phyloP scores from a whole-genome alignment of 164 flowering plant genomes.

The Echeveria elegans region DNA sequence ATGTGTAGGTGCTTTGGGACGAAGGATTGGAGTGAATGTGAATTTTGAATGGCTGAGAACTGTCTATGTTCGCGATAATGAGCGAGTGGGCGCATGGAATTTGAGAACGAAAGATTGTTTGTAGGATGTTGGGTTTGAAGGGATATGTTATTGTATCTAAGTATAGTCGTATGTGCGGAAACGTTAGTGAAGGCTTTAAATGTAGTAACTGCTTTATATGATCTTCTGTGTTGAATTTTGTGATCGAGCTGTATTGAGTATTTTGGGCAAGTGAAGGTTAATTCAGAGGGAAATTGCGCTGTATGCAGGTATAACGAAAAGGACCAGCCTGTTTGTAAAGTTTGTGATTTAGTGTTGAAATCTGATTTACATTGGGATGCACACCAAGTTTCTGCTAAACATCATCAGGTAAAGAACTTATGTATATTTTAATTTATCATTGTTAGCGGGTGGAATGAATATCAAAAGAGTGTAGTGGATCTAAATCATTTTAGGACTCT shows the following conservation, averaged over 20 bases:
- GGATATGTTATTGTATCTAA: too few relatives aligned
- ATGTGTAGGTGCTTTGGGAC: background rate
- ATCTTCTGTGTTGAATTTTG: background rate
- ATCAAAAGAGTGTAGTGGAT: too few relatives aligned
- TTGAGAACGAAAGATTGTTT: too few relatives aligned
- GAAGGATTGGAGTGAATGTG: background rate
- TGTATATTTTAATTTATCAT: background rate
- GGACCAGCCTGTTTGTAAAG: background rate
- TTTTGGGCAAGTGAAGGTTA: background rate
- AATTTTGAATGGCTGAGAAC: background rate
- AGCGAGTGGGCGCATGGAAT: background rate
- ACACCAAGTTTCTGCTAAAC: constrained; percentile 3
- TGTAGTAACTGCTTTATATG: background rate
- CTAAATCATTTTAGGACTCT: too few relatives aligned
- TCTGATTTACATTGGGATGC: constrained; percentile 6
- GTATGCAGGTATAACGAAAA: background rate
- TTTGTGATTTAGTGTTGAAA: background rate
- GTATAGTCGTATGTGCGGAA: too few relatives aligned
- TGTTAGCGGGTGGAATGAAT: too few relatives aligned
- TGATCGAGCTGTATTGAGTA: background rate
- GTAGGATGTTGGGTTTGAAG: too few relatives aligned
- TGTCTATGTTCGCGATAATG: too few relatives aligned
- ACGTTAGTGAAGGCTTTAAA: background rate
- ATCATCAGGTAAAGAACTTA: background rate
- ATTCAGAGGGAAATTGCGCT: background rate